phyloP scores from a whole-genome alignment of 1,284 basidiomycete genomes.

The Leccinum discolor region DNA sequence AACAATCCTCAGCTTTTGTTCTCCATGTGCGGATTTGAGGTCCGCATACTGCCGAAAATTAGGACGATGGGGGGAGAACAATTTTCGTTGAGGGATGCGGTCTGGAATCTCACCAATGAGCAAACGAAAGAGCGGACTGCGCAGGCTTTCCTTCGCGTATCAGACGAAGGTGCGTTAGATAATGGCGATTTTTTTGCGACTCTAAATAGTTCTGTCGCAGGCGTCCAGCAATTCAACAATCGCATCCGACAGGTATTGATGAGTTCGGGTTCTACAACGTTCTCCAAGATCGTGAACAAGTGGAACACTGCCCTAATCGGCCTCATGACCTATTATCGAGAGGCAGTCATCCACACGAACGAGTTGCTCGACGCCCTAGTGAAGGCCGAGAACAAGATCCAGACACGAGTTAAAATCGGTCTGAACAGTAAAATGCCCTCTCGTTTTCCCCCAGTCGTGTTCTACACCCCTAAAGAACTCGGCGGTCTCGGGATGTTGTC shows the following conservation, averaged over 20 bases:
- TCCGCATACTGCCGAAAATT: constrained; percentile 96
- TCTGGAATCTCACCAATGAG: constrained; percentile 97
- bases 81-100: constrained; percentile 95
- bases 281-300: constrained; percentile 99
- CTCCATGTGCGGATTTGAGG: constrained; percentile 98
- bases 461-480: constrained; percentile 94
- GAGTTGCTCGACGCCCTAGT: constrained; percentile 93
- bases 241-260: constrained; percentile 74
- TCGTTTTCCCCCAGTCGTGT: constrained; percentile 97
- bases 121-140: constrained; percentile 97
- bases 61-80: constrained; percentile 95
- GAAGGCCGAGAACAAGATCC: constrained; percentile 98
- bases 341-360: constrained; percentile 98
- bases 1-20: constrained; percentile 98
- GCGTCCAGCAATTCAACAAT: constrained; percentile 96
- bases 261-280: constrained; percentile 98
- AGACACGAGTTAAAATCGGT: constrained; percentile 99
- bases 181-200: constrained; percentile 4
- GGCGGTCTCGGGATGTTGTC: constrained; percentile 99
- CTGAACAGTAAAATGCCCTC: constrained; percentile 99
- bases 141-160: constrained; percentile 96
- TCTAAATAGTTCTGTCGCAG: constrained; percentile 37
- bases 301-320: constrained; percentile 98
- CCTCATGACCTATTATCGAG: constrained; percentile 98
- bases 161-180: constrained; percentile 74